phyloP scores from a whole-genome alignment of 2,329 filamentous ascomycete species.

The Diplocarpon rosae region DNA sequence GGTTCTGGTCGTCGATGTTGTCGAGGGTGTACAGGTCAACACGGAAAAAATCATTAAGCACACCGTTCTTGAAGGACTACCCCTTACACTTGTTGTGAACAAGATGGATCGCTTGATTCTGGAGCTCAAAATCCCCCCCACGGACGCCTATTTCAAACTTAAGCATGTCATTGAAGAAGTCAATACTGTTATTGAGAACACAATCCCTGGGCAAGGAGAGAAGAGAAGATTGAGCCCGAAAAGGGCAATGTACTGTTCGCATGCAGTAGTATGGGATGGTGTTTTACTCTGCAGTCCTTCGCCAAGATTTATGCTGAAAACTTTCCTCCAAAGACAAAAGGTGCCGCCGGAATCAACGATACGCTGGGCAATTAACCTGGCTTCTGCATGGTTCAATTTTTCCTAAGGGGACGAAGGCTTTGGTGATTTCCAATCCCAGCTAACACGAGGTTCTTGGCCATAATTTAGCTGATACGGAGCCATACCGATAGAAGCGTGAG shows the following conservation, averaged over 20 bases:
- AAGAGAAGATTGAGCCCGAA: conserved; percentile 80
- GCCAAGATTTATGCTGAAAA: conserved; percentile 91
- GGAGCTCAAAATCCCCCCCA: conserved; percentile 86
- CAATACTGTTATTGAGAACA: conserved; percentile 88
- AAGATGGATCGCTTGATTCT: conserved; percentile 95
- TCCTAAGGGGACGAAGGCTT: too few relatives aligned
- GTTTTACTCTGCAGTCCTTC: conserved; percentile 88
- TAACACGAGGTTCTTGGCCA: too few relatives aligned
- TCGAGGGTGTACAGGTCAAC: conserved; percentile 98
- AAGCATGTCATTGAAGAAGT: conserved; percentile 98
- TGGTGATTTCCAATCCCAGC: too few relatives aligned
- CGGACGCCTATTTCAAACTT: conserved; percentile 96
- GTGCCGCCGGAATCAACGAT: conserved; percentile 55
- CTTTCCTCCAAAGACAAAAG: conserved; percentile 39
- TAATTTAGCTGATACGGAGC: too few relatives aligned
- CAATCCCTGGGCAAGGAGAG: conserved; percentile 70
- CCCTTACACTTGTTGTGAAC: conserved; percentile 84
- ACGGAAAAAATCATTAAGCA: conserved; percentile 97
- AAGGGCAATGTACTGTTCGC: conserved; percentile 98
- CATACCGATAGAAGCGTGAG: too few relatives aligned
- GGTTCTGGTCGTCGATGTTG: conserved; percentile 86
- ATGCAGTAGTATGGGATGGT: conserved; percentile 90
- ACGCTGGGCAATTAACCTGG: too few relatives aligned
- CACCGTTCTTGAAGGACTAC: conserved; percentile 79
- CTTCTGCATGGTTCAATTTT: too few relatives aligned